phyloP scores from a whole-genome alignment of 23 red algal species.

The Gracilaria domingensis region DNA sequence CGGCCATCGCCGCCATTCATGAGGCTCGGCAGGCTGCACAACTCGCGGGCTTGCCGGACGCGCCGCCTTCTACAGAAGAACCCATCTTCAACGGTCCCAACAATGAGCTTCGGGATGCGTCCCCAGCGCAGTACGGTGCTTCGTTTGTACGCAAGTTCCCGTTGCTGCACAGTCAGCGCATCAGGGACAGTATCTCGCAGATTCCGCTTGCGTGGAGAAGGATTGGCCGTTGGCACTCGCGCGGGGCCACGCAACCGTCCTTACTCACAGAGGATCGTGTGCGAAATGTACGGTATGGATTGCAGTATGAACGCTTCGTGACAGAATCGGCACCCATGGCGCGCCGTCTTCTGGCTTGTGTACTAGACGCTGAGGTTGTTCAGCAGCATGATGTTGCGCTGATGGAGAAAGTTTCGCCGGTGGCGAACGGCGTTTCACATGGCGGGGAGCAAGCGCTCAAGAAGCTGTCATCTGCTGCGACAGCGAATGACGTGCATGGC shows the following conservation, averaged over 20 bases:
- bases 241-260: constrained; percentile 34
- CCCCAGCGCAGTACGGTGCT: not conserved
- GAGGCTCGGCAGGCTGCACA: constrained; percentile 34
- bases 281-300: constrained; percentile 47
- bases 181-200: constrained; percentile 38
- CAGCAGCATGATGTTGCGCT: constrained; percentile 40
- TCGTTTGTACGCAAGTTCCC: not conserved
- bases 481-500: constrained; percentile 7
- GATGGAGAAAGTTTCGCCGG: not conserved
- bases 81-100: constrained; percentile 47
- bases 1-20: constrained; percentile 32
- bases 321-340: constrained; percentile 46
- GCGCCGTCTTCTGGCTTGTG: constrained; percentile 46
- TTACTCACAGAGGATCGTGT: constrained; percentile 48
- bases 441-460: not conserved
- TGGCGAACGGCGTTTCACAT: not conserved
- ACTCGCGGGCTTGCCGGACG: constrained; percentile 38
- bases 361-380: constrained; percentile 62
- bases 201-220: constrained; percentile 57
- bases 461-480: not conserved
- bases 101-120: constrained; percentile 22
- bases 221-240: constrained; percentile 42
- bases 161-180: constrained; percentile 6
- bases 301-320: constrained; percentile 45
- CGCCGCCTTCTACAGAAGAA: constrained; percentile 3